Evolutionary conservation across 202 grass and related monocot genomes (phyloP), one percentile per base, ranked within the genome.

Genomic region (Cymbopogon flexuosus): DNA sequence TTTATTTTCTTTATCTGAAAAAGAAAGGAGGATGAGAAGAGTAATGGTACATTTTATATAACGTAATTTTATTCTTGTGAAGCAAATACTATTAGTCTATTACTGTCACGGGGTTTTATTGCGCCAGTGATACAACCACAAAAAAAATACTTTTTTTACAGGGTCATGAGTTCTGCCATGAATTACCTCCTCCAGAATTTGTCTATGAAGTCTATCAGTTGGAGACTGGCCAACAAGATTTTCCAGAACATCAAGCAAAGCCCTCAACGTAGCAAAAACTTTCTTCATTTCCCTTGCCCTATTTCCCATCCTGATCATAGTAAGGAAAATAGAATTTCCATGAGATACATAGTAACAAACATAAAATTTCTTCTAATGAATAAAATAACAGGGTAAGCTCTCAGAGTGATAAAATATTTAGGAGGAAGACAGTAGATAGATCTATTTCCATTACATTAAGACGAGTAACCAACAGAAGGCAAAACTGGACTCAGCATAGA

Each of bases 141-240:
- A 11, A 30, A 13, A 49, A 37, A 57, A 0, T 57, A 4, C 19
- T 57, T 57, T 57, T 10, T 52, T 57, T 8, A 57, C 54, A 57
- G n/a, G 54, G 19, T 57, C 54, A 57, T 57, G n/a, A 57, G 19
- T 57, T 57, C 54, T 22, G 54, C 8, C 8, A 54, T 64, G 42
- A 75, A 62, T 87, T 91, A 93, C 95, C 95, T 98, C 95, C 19
- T 91, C 92, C 72, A 93, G 84, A 72, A 98, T 91, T 84, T 90
- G 92, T 68, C 72, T 77, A 87, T 90, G 81, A 75, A 93, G 77
- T 57, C 80, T 88, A 89, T 94, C 90, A 65, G 82, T 78, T 40
- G 88, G 75, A 80, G 90, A 84, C 58, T 86, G 49, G 30, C 79
- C 82, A 70, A 93, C 90, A 72, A 98, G 86, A 83, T 85, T 72